Conservation (phyloP, 306 rosid species). For the Nissolia schottii region DNA sequence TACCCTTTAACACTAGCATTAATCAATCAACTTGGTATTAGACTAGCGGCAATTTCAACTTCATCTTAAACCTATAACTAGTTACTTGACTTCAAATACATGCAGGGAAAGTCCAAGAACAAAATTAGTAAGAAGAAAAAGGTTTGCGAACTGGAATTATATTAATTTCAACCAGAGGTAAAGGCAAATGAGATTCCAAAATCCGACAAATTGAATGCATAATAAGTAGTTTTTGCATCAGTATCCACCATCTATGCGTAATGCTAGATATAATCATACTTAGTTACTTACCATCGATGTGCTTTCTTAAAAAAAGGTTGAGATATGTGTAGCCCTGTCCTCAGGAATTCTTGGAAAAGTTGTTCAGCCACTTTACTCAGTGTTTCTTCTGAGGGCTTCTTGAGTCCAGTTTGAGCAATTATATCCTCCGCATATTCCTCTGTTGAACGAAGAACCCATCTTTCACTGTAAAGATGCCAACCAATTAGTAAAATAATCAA, state of each 20-base stretch:
- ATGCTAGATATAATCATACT: conserved; percentile 15
- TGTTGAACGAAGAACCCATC: conserved; percentile 90
- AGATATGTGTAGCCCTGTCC: conserved; percentile 43
- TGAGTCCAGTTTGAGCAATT: conserved; percentile 74
- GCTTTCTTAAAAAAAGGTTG: conserved; percentile 70
- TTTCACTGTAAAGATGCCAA: conserved; percentile 52
- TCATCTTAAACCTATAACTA: not conserved
- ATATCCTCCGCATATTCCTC: conserved; percentile 66
- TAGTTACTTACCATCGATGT: conserved; percentile 81
- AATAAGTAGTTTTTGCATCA: not conserved
- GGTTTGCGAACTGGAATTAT: not conserved
- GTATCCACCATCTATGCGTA: not conserved
- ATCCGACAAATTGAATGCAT: not conserved
- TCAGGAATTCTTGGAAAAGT: conserved; percentile 64
- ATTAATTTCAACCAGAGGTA: not conserved
- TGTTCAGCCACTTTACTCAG: conserved; percentile 74
- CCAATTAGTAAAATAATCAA: conserved; percentile 3
- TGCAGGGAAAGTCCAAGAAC: not conserved
- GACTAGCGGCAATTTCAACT: not conserved
- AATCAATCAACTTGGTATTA: not conserved
- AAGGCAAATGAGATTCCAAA: not conserved
- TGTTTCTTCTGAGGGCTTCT: conserved; percentile 59
- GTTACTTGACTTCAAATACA: not conserved
- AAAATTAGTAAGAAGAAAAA: not conserved
- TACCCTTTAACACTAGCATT: not conserved